A percentile compares a stretch with the other conserved stretches of the same genome.
phyloP scores from a whole-genome alignment of 371 early-diverging fungal species.

The Coemansia sp. region DNA sequence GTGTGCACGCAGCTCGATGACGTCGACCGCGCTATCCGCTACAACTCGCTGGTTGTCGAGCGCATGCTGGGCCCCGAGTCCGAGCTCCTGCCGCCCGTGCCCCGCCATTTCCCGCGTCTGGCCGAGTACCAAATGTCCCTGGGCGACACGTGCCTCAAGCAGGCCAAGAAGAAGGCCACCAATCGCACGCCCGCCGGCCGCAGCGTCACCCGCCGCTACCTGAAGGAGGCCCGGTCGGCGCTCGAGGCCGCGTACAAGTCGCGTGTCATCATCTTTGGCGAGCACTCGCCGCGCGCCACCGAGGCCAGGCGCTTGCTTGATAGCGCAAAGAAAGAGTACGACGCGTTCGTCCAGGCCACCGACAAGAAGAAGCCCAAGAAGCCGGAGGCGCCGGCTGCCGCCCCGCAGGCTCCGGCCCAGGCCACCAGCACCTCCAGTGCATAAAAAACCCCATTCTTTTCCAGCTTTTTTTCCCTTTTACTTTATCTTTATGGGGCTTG shows the following conservation, averaged over 20 bases:
- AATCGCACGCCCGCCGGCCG: constrained; percentile 41
- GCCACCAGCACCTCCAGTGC: constrained; percentile 4
- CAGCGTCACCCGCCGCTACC: constrained; percentile 49
- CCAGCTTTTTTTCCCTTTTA: not conserved
- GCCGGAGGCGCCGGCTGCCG: constrained; percentile 11
- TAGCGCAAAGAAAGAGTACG: constrained; percentile 42
- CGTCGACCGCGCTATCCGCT: constrained; percentile 58
- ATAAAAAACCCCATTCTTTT: not conserved
- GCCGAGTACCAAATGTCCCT: constrained; percentile 63
- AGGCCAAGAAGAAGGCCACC: constrained; percentile 46
- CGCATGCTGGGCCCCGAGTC: constrained; percentile 41
- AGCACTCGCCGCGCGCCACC: constrained; percentile 51
- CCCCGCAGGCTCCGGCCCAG: constrained; percentile 12
- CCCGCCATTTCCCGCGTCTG: constrained; percentile 60
- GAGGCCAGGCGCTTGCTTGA: constrained; percentile 37
- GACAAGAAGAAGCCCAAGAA: constrained; percentile 45
- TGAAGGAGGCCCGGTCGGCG: constrained; percentile 57
- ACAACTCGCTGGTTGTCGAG: constrained; percentile 57
- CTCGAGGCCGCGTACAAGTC: constrained; percentile 55
- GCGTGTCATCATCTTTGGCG: constrained; percentile 56
- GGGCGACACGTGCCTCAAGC: constrained; percentile 58
- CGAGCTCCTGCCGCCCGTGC: constrained; percentile 47
- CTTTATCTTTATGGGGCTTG: not conserved
- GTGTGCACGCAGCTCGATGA: constrained; percentile 56
- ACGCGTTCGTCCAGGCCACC: constrained; percentile 32